Base-by-base conservation (phyloP, 2,329 filamentous ascomycete genomes). In the Colletotrichum tropicicola region DNA sequence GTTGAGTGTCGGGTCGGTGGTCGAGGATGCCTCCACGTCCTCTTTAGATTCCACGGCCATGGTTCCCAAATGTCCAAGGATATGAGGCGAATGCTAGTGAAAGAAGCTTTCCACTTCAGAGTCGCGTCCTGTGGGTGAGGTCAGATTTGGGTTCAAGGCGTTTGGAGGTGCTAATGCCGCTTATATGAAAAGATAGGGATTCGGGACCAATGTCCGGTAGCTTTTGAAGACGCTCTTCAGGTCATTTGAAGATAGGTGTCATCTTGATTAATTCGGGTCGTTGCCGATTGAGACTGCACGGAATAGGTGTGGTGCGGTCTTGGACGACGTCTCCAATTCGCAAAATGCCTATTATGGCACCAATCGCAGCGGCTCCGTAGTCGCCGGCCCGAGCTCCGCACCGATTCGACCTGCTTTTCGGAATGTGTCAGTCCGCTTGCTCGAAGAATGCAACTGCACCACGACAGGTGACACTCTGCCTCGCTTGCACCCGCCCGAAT, bases 1-100 rank as follows among this genome's bases (percentile, higher is more conserved):
- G 21, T 21, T 64, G 30, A 61, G 45, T 4, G 63, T 63, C 13
- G 63, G 63, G 27, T 66, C 43, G 3, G 63, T 35, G 4, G 45
- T 13, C 0, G 21, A 2, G 4, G 59, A 9, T 0, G 30, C 7
- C 0, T 53, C 63, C 7, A 25, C 5, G 5, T 58, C 45, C 27
- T 54, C 37, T 6, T 3, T 45, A 5, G 27, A 30, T 13, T 13
- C 45, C 3, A 63, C 12, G 0, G 56, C 49, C 61, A 65, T 65
- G 15, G 3, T 8, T 52, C 10, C 9, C 10, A 13, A 13, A 25
- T 5, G 2, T 48, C n/a, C 9, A 9, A 10, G 30, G 21, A 2
- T 30, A 8, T 28, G n/a, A n/a, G n/a, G 15, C 30, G 15, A 35
- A 13, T 35, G 9, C 9, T 10, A 13, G 30, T 35, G 3, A 3